These are phyloP conservation scores for Tolypocladium album DNA, from an alignment of 2,329 filamentous ascomycete species.

Conservation along the genomic window DNA sequence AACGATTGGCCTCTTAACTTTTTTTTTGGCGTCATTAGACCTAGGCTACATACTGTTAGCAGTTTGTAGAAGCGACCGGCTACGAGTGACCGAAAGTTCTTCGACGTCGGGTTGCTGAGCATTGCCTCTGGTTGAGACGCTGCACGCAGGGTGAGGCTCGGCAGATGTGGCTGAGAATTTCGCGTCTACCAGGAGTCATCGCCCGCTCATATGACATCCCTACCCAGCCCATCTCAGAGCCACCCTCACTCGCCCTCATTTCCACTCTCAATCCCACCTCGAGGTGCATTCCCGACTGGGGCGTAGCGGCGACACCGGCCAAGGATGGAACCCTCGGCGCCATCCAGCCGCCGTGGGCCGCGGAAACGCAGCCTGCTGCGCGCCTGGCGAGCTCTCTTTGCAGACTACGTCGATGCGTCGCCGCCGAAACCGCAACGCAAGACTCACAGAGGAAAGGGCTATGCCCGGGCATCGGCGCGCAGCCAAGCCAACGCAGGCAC, in stretches of 20 bases:
- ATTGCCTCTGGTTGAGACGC: too few species aligned
- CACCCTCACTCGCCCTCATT: background rate
- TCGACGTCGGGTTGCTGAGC: too few species aligned
- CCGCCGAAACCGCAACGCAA: background rate
- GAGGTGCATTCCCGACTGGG: too few species aligned
- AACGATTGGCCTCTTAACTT: too few species aligned
- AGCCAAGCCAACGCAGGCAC: too few species aligned
- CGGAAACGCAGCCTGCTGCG: background rate
- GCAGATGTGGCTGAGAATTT: background rate
- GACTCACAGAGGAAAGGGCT: background rate
- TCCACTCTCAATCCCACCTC: too few species aligned
- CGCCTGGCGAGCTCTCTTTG: background rate
- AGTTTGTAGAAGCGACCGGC: too few species aligned
- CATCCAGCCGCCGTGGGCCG: background rate
- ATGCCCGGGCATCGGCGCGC: background rate
- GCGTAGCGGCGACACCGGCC: too few species aligned
- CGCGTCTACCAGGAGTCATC: too few species aligned
- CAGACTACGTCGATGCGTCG: background rate
- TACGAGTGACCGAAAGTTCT: too few species aligned
- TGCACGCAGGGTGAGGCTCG: background rate
- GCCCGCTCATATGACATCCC: background rate
- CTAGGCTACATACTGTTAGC: too few species aligned
- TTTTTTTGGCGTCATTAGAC: too few species aligned
- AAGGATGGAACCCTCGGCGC: background rate
- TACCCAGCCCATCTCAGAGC: background rate